A percentile compares a stretch with the other conserved stretches of the same genome.
Evolutionary conservation across 495 filamentous ascomycete species (phyloP).

Genomic region (Aspergillus diversus): DNA sequence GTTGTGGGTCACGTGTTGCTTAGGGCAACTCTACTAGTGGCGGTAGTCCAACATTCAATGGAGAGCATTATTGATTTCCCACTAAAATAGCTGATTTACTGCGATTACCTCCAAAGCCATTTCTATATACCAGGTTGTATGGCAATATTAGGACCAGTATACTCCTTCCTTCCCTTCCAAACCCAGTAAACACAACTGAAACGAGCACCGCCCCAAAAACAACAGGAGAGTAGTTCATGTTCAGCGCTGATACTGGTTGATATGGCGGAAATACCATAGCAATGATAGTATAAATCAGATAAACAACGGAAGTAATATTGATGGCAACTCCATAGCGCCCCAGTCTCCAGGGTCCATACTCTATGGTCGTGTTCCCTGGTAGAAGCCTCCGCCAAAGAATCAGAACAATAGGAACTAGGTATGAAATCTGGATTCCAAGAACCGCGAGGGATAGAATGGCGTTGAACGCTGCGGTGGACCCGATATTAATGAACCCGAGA

Average conservation of each 20-base stretch:
- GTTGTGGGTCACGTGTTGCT: no score
- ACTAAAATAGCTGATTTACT: no score
- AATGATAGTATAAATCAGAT: slow-evolving; percentile 36
- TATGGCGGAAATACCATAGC: slow-evolving; percentile 45
- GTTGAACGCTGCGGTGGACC: slow-evolving; percentile 58
- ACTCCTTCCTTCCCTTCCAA: background rate
- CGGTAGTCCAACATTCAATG: no score
- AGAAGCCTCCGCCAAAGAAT: slow-evolving; percentile 30
- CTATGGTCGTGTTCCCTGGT: slow-evolving; percentile 4
- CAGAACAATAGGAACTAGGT: slow-evolving; percentile 42
- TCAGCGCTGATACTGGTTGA: slow-evolving; percentile 34
- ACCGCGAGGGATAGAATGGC: slow-evolving; percentile 52
- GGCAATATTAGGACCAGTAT: background rate
- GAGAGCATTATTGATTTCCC: no score
- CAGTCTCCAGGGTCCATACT: slow-evolving; percentile 23
- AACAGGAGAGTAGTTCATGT: slow-evolving; percentile 41
- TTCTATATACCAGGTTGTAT: background rate
- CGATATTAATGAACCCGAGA: slow-evolving; percentile 55
- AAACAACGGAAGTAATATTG: slow-evolving; percentile 41
- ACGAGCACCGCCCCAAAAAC: slow-evolving; percentile 13
- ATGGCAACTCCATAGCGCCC: slow-evolving; percentile 25
- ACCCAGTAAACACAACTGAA: slow-evolving; percentile 11
- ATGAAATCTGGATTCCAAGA: slow-evolving; percentile 44
- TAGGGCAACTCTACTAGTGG: no score
- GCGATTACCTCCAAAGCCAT: no score